phyloP scores from a whole-genome alignment of 2,329 filamentous ascomycete species.

The Camillea tinctor region DNA sequence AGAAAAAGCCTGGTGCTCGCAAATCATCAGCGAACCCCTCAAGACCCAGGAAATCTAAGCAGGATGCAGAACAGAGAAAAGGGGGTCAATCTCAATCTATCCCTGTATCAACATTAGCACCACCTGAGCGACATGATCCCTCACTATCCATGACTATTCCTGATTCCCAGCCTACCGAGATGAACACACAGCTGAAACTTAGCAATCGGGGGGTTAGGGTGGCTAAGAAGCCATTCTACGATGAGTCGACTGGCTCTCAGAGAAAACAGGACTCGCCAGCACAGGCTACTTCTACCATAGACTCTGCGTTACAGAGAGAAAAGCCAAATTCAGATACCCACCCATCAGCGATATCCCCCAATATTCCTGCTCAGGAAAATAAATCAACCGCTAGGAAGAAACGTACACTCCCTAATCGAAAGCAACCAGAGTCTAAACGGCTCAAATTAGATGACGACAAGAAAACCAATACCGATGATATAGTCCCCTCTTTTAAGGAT shows the following conservation, averaged over 20 bases:
- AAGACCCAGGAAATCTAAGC: background rate
- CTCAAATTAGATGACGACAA: background rate
- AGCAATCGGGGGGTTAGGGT: background rate
- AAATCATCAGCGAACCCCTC: background rate
- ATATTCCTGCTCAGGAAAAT: background rate
- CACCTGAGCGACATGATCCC: background rate
- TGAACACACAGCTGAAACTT: background rate
- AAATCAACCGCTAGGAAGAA: background rate
- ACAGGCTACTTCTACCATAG: background rate
- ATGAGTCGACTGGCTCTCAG: background rate
- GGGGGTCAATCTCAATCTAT: background rate
- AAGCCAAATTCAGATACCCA: background rate
- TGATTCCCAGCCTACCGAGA: background rate
- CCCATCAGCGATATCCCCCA: background rate
- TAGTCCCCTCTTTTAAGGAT: background rate
- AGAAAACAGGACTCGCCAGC: background rate
- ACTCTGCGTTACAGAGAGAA: background rate
- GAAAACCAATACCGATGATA: background rate
- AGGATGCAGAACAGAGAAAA: background rate
- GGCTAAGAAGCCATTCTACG: conserved; percentile 1
- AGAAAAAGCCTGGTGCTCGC: background rate
- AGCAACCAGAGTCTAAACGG: background rate
- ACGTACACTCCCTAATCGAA: background rate
- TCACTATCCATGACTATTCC: background rate
- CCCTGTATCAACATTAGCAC: background rate